Evolutionary conservation across 1,284 basidiomycete genomes (phyloP), one percentile per base, ranked within the genome.

Genomic region (Cutaneotrichosporon sp.): DNA sequence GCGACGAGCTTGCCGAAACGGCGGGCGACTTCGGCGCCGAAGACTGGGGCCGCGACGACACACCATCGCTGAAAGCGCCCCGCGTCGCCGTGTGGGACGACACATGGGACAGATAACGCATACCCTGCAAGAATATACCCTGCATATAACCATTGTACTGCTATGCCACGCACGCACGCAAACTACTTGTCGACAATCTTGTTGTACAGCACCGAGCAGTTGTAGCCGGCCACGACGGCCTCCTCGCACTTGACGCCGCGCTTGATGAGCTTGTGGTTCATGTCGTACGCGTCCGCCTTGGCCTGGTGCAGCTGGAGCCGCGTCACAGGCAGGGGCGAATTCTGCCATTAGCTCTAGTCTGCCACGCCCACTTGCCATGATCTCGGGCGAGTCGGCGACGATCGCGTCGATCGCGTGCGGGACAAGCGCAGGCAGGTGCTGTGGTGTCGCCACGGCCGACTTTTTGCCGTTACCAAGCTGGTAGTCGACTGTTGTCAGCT

Each of bases 381-480:
- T 58, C 86, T 56, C 54, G 14, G 76, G 55, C 83, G 77, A 45
- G 78, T 79, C 4, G 79, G 83, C 52, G 23, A 59, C 46, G 23
- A 60, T 48, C 9, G 55, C 56, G 36, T 64, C 64, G 34, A 58
- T 60, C 4, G 57, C 57, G 39, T 85, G 70, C 20, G 76, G 75
- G 15, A 81, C 80, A 0, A 80, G 62, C 0, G 77, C 72, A 10
- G 77, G 76, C 13, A 82, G 68, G 62, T 81, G 77, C 55, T 78
- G 77, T 0, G 93, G 91, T 14, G 83, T 77, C 0, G 87, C 80
- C 8, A 85, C 66, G 66, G 86, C 90, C 4, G 84, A 80, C 51
- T 85, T 81, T 70, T 86, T 90, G 38, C 89, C 89, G 57, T 85
- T 92, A 4, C 92, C 93, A 7, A 93, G 80, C 72, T 93, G 87